Evolutionary conservation across 2,329 filamentous ascomycete species (phyloP), one percentile per base, ranked within the genome.

Genomic region (Emmonsiellopsis sp.): DNA sequence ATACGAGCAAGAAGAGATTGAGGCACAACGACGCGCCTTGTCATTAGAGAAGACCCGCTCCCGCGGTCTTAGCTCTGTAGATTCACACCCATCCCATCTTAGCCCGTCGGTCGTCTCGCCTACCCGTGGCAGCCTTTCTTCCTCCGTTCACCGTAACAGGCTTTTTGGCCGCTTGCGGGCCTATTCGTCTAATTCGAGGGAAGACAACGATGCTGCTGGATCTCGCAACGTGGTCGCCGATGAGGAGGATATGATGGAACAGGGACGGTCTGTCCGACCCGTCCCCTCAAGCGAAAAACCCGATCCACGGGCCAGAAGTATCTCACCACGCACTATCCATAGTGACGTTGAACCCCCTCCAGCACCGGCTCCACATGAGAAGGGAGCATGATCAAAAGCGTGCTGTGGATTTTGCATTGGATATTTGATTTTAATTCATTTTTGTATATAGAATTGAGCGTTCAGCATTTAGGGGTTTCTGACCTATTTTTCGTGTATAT

Each of bases 111-210:
- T 14, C 11, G n/a, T 39, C 9, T n/a, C 50, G 11, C 31, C 14
- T 5, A 11, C 42, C 33, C 56, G 14, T 36, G 65, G 58, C 55
- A 72, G 60, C 58, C 62, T 63, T 33, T 63, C 58, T 17, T 68
- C 54, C 53, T 64, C 74, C 5, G 69, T 71, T 5, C 79, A 82
- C 54, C 76, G 78, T 6, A 84, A 83, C 57, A 76, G 82, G 2
- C 85, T 86, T 70, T 82, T 86, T 66, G 70, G 75, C 37, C 76
- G 80, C n/a, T 61, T 64, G 2, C 61, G 63, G 34, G 67, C 66
- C 52, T 68, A 62, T 31, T 58, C 48, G 53, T 59, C 50, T n/a
- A 37, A 17, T 17, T 49, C 46, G 10, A 39, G 45, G 11, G 33
- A 48, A 21, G 45, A 34, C n/a, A 48, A 37, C 14, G n/a, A 5